Evolutionary conservation across 768 basidiomycete species (phyloP), one percentile per base, ranked within the genome.

Genomic region (Leccinellum luteum): DNA sequence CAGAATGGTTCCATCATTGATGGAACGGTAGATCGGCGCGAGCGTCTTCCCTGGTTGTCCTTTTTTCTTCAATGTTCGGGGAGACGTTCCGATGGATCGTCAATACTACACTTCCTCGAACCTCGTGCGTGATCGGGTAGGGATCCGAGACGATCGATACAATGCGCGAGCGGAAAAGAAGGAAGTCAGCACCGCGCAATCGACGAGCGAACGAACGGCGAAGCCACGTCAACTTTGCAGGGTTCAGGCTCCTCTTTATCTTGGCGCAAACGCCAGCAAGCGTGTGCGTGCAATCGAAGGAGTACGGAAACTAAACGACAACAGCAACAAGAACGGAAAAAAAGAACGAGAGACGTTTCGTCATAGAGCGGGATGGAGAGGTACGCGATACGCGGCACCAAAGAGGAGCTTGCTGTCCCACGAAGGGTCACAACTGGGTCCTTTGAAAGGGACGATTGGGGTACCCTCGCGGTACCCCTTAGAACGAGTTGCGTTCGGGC

Each of bases 401-500:
- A 43, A 38, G 38, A 25, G 25, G 38, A 25, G 6, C 12, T 7
- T 45, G 25, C 32, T 28, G 28, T 28, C 45, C 19, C 19, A 49
- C 48, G 17, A 48, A 59, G 5, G 34, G 15, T 38, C 21, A 28
- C 10, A 12, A 21, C 2, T 27, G 30, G 17, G 4, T 51, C 12
- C 19, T 19, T 43, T 41, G 32, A 30, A 13, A 28, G 28, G 19
- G 14, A 9, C 6, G 13, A 10, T 25, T 10, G 9, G 28, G 17
- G 38, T 28, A 17, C 32, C 21, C 43, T 43, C 58, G 63, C 35
- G 44, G 58, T 34, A 31, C 17, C 27, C 17, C 44, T 32, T 45
- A 48, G 63, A 55, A 61, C 35, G 51, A 51, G 43, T 48, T 31
- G 35, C 48, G 9, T 17, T 47, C 17, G 27, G 23, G 44, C 10